A percentile compares a stretch with the other conserved stretches of the same genome.
These are phyloP conservation scores for Allium sativum DNA, from an alignment of 106 monocot genomes.

Conservation along the genomic window DNA sequence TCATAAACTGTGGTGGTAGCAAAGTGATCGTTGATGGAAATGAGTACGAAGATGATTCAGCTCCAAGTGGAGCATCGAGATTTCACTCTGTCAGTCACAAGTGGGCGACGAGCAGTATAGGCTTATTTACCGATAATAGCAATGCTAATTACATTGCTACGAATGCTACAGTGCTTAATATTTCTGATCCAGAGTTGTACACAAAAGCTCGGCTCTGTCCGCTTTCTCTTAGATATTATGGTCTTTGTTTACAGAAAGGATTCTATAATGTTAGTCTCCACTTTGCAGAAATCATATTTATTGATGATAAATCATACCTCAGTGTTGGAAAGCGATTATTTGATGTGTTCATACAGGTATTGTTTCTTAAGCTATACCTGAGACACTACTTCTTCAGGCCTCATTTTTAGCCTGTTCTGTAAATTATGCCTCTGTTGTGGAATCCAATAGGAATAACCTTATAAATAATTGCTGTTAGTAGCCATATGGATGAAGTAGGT, in stretches of 20 bases:
- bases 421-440: too few species aligned
- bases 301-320: conserved; percentile 16
- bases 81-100: conserved; percentile 12
- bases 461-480: too few species aligned
- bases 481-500: too few species aligned
- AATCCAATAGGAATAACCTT: neutral
- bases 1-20: conserved; percentile 66
- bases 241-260: conserved; percentile 34
- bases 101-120: conserved; percentile 36
- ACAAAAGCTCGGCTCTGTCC: conserved; percentile 24
- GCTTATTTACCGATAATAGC: conserved; percentile 7
- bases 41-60: conserved; percentile 38
- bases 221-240: conserved; percentile 34
- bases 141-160: conserved; percentile 9
- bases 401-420: neutral
- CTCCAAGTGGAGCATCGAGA: conserved; percentile 24
- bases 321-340: conserved; percentile 31
- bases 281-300: conserved; percentile 39
- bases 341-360: conserved; percentile 42
- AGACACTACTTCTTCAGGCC: conserved; percentile 9
- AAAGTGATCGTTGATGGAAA: conserved; percentile 15
- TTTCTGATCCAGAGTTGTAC: conserved; percentile 18
- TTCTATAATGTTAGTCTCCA: conserved; percentile 27
- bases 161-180: conserved; percentile 13
- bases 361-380: neutral